Evolutionary conservation across 1,284 basidiomycete genomes (phyloP).

Genomic region (Earliella scabrosa): DNA sequence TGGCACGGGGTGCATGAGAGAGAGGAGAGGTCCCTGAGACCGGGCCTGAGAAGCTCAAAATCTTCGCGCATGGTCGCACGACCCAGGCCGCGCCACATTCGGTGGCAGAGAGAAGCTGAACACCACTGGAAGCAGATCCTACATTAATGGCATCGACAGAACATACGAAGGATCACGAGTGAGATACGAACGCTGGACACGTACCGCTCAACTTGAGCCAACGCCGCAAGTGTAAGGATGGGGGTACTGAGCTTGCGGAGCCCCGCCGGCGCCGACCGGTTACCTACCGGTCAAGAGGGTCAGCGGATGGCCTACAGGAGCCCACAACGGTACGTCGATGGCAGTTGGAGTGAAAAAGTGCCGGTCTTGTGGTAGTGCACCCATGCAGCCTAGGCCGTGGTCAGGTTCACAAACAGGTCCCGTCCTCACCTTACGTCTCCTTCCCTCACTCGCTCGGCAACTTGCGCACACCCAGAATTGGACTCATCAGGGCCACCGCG

Average conservation of each 20-base stretch:
- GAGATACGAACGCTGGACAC: slow-evolving; percentile 1
- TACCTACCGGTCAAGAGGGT: background rate
- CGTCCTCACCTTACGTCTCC: background rate
- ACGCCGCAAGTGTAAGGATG: background rate
- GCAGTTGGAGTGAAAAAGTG: slow-evolving; percentile 15
- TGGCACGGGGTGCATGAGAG: slow-evolving; percentile 4
- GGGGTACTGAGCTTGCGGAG: background rate
- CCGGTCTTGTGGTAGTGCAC: slow-evolving; percentile 7
- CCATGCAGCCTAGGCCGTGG: background rate
- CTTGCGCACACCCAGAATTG: background rate
- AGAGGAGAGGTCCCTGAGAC: background rate
- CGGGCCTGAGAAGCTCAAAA: slow-evolving; percentile 6
- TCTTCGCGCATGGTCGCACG: too few relatives aligned
- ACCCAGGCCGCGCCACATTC: slow-evolving; percentile 13
- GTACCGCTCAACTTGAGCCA: slow-evolving; percentile 14
- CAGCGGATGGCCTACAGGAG: slow-evolving; percentile 10
- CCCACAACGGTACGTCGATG: slow-evolving; percentile 5
- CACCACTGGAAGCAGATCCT: slow-evolving; percentile 14
- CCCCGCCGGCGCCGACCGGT: background rate
- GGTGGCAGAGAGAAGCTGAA: slow-evolving; percentile 20
- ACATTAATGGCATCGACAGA: slow-evolving; percentile 18
- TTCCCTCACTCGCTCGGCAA: background rate
- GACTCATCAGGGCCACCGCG: too few relatives aligned
- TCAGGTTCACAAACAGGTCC: background rate
- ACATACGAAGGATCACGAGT: slow-evolving; percentile 18